Evolutionary conservation across 2,329 filamentous ascomycete species (phyloP).

Genomic region (Bipolaris oryzae): DNA sequence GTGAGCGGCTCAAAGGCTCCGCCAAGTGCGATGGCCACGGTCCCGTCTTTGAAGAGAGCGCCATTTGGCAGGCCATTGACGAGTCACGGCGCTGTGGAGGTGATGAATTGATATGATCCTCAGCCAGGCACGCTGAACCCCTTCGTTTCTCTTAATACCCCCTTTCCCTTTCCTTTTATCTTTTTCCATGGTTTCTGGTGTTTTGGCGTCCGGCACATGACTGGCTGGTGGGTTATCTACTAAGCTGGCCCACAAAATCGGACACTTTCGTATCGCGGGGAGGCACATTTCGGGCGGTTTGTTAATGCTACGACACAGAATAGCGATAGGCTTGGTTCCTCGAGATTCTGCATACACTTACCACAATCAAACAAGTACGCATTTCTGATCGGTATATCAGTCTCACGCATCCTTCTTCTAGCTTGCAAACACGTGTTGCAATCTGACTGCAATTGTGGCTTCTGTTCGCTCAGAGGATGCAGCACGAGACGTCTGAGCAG

Average conservation of each 20-base stretch:
- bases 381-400: not conserved
- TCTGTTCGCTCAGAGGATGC: not conserved
- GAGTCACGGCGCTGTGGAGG: conserved; percentile 76
- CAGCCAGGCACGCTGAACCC: not conserved
- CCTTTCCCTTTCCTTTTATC: not conserved
- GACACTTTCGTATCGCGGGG: conserved; percentile 1
- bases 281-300: not conserved
- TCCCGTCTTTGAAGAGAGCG: conserved; percentile 81
- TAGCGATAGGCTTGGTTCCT: not conserved
- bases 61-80: conserved; percentile 75
- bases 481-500: not conserved
- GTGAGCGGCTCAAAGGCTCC: conserved; percentile 74
- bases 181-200: conserved; percentile 4
- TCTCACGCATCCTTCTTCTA: not conserved
- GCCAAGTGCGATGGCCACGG: conserved; percentile 85
- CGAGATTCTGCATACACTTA: not conserved
- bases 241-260: conserved; percentile 1
- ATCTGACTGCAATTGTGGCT: not conserved
- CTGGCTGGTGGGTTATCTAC: not conserved
- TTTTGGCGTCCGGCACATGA: conserved; percentile 10
- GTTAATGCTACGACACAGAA: not conserved
- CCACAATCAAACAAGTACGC: not conserved
- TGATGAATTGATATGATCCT: conserved; percentile 71
- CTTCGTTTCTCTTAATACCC: conserved; percentile 16
- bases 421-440: not conserved